These are phyloP conservation scores for Neofusicoccum ribis DNA, from an alignment of 2,329 filamentous ascomycete species.

Conservation along the genomic window DNA sequence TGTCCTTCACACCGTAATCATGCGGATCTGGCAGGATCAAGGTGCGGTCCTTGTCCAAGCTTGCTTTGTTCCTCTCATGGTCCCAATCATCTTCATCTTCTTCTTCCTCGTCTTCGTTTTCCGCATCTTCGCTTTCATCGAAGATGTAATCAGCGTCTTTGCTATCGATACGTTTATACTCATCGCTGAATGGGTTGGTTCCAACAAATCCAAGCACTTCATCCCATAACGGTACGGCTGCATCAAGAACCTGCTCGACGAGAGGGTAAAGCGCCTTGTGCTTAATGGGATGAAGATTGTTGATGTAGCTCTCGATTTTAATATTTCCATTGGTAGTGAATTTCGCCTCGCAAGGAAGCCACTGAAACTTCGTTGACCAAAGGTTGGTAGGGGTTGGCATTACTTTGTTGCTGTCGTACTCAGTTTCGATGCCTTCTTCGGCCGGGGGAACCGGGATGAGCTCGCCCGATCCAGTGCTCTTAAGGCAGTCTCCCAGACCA, in stretches of 20 bases:
- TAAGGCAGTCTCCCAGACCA: conserved; percentile 22
- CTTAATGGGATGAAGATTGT: conserved; percentile 50
- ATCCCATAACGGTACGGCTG: conserved; percentile 48
- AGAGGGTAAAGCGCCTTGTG: conserved; percentile 43
- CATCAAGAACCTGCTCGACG: conserved; percentile 45
- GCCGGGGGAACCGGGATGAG: conserved; percentile 7
- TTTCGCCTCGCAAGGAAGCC: conserved; percentile 52
- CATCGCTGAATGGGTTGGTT: background rate
- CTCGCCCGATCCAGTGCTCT: conserved; percentile 20
- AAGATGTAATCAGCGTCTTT: background rate
- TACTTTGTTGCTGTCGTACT: too few species aligned
- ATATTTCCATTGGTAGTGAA: conserved; percentile 34
- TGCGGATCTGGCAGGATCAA: background rate
- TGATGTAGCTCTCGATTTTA: conserved; percentile 51
- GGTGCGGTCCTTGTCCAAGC: background rate
- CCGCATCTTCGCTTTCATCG: too few species aligned
- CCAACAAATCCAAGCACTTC: background rate
- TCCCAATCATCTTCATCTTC: background rate
- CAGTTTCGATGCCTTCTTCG: conserved; percentile 3
- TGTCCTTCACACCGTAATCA: background rate
- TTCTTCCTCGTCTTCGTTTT: background rate
- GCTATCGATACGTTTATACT: background rate
- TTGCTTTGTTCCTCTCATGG: background rate
- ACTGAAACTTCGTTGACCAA: conserved; percentile 43
- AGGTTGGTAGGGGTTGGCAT: background rate